A percentile compares a stretch with the other conserved stretches of the same genome.
phyloP scores from a whole-genome alignment of 441 rosid genomes.

The Mallotus repandus region DNA sequence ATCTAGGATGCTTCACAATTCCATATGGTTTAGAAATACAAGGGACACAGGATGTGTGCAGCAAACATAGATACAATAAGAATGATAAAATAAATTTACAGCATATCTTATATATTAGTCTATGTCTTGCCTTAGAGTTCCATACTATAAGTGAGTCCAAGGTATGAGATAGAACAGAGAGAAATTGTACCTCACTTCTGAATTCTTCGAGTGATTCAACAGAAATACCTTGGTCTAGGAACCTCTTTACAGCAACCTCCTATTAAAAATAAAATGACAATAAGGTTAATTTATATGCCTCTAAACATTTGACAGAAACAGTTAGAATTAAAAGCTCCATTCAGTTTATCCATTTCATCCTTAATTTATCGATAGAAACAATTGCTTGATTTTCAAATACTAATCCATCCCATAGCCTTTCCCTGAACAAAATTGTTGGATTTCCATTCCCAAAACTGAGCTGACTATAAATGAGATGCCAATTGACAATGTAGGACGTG shows the following conservation, averaged over 20 bases:
- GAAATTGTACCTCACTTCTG: slow-evolving; percentile 80
- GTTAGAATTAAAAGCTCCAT: background rate
- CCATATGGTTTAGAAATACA: background rate
- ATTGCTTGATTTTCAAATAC: background rate
- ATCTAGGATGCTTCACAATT: slow-evolving; percentile 9
- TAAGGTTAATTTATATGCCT: background rate
- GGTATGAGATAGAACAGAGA: background rate
- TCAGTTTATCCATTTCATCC: background rate
- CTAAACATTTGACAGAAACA: background rate
- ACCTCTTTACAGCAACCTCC: slow-evolving; percentile 99
- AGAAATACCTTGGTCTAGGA: slow-evolving; percentile 95
- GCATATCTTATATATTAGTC: slow-evolving; percentile 5
- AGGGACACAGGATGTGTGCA: background rate
- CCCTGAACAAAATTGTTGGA: background rate
- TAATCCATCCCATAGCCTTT: background rate
- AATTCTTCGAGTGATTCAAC: slow-evolving; percentile 93
- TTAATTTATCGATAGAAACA: background rate
- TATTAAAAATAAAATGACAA: slow-evolving; percentile 23
- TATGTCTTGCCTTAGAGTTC: background rate
- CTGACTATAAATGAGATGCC: slow-evolving; percentile 5
- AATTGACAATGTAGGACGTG: slow-evolving; percentile 12
- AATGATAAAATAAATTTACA: background rate
- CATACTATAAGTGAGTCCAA: slow-evolving; percentile 4
- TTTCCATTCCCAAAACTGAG: slow-evolving; percentile 2
- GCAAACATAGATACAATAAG: background rate